These are phyloP conservation scores for Bigelowiella natans DNA, from an alignment of 78 protist genomes.

Conservation along the genomic window DNA sequence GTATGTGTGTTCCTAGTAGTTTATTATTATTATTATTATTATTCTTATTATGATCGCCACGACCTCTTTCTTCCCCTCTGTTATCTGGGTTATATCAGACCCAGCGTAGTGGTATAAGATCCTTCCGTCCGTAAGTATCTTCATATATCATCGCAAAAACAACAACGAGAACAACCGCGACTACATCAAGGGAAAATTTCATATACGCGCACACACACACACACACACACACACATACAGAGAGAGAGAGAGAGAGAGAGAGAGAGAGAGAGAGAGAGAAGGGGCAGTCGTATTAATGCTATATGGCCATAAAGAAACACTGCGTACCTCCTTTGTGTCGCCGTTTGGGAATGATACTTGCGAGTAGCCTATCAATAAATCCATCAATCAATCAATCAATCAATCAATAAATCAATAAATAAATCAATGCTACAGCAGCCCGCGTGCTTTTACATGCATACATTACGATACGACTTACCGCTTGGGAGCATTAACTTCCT, in stretches of 20 bases:
- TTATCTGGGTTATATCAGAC: not conserved
- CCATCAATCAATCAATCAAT: not conserved
- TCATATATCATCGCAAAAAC: too few relatives aligned
- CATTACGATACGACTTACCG: not conserved
- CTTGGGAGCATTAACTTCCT: not conserved
- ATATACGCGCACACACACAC: not conserved
- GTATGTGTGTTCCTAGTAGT: too few relatives aligned
- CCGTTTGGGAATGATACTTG: not conserved
- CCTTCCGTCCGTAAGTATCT: not conserved
- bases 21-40: too few relatives aligned
- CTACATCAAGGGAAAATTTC: too few relatives aligned
- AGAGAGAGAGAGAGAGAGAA: not conserved
- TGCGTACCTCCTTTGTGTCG: not conserved
- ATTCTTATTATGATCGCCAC: too few relatives aligned
- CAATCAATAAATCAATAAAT: not conserved
- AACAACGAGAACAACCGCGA: too few relatives aligned
- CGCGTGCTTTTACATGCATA: not conserved
- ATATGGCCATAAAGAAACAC: not conserved
- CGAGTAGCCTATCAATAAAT: not conserved
- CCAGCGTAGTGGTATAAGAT: not conserved
- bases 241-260: not conserved
- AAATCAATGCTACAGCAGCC: not conserved
- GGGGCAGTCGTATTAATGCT: too few relatives aligned
- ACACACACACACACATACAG: not conserved
- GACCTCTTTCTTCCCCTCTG: not conserved